Conservation (phyloP, 2,329 filamentous ascomycete genomes). For the Diaporthe aspalathi region DNA sequence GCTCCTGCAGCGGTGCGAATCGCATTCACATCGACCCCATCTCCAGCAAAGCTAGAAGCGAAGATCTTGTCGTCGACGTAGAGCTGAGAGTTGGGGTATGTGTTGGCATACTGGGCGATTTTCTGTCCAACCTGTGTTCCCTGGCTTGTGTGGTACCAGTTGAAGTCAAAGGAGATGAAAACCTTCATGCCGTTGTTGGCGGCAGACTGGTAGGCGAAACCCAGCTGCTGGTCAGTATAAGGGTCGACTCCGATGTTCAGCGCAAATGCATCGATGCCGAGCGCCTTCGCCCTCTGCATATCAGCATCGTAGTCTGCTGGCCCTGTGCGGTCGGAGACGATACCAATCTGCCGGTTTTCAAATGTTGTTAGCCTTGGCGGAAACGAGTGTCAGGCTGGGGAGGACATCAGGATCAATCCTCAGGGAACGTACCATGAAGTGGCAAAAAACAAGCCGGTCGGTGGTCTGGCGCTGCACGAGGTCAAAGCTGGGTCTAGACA, state of each 20-base stretch:
- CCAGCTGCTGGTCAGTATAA: slow-evolving; percentile 59
- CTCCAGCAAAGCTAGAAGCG: slow-evolving; percentile 64
- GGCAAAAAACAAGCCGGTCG: slow-evolving; percentile 53
- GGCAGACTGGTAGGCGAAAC: slow-evolving; percentile 61
- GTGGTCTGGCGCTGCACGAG: not conserved
- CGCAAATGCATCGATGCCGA: slow-evolving; percentile 48
- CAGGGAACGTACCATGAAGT: slow-evolving; percentile 50
- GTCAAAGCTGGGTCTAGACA: slow-evolving; percentile 3
- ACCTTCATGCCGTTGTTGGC: slow-evolving; percentile 61
- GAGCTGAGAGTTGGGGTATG: slow-evolving; percentile 56
- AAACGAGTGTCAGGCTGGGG: not conserved
- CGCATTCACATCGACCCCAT: slow-evolving; percentile 56
- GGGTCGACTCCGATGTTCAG: slow-evolving; percentile 50
- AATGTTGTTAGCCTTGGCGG: not conserved
- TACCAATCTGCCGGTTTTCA: slow-evolving; percentile 52
- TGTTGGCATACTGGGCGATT: slow-evolving; percentile 57
- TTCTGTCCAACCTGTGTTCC: slow-evolving; percentile 56
- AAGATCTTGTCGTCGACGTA: slow-evolving; percentile 61
- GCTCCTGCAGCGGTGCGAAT: slow-evolving; percentile 56
- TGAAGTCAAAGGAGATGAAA: slow-evolving; percentile 67
- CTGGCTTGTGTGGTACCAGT: slow-evolving; percentile 55
- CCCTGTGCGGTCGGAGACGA: slow-evolving; percentile 55
- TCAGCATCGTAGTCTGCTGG: slow-evolving; percentile 57
- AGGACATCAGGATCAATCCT: not conserved
- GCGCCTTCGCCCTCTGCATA: slow-evolving; percentile 41